Evolutionary conservation across 192 early-diverging fungal species (phyloP), one percentile per base, ranked within the genome.

Genomic region (Geranomyces michiganensis): DNA sequence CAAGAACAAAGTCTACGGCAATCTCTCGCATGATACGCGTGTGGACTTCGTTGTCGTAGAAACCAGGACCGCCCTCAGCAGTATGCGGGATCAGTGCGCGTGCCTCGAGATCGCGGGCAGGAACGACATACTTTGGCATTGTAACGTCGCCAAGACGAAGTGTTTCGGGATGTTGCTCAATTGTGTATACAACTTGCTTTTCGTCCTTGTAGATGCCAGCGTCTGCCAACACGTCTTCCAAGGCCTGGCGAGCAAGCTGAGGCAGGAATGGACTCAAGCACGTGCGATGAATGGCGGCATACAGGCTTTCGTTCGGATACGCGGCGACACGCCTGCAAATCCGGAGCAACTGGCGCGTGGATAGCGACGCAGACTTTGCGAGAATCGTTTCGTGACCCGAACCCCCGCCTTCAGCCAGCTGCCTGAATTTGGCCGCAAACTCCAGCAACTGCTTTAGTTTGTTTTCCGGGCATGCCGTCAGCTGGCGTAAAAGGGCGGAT

Each of bases 1-100:
- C 88, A 6, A 92, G 74, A 33, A 85, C 82, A 67, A 84, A 92
- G 72, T 93, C 92, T 76, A 91, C 89, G 41, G 90, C 82, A 84
- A 93, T 90, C 58, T 93, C 90, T 61, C 81, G 80, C 59, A 93
- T 71, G 62, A 92, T 83, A 31, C 83, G 78, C 9, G 85, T 89
- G 56, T 93, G 92, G 41, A 82, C 81, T 26, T 85, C 87, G 72
- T 93, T 93, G 64, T 92, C 91, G 65, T 85, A 88, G 76, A 92
- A 93, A 21, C 88, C 86, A 27, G 70, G 70, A 14, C 70, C 70
- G n/a, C 41, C 51, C 33, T 62, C 70, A 24, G 70, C 46, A 30
- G 70, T 72, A 44, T 72, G 65, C 14, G 72, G 73, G 22, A 79
- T 79, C 26, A 78, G 51, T 0, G 76, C 65, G 10, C 58, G 46